phyloP scores from a whole-genome alignment of 139 green algal genomes.

The Nannochloris sp. region DNA sequence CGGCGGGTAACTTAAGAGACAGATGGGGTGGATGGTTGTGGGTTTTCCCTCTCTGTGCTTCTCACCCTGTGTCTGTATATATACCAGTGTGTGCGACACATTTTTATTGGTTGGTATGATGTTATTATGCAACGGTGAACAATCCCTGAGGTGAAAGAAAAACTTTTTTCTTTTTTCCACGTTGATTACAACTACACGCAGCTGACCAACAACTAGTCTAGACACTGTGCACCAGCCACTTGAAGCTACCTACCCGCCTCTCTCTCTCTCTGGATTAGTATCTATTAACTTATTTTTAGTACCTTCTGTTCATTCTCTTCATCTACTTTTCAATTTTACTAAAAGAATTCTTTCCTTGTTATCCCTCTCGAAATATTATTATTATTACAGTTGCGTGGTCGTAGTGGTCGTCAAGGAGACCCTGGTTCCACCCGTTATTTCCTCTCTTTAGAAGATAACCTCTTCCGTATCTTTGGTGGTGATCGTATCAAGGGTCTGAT shows the following conservation, averaged over 20 bases:
- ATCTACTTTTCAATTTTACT: background rate
- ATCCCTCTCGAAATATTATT: background rate
- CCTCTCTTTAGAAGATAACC: slow-evolving; percentile 87
- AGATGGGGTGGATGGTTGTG: background rate
- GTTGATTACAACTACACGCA: background rate
- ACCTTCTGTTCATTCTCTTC: slow-evolving; percentile 1
- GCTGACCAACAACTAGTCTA: background rate
- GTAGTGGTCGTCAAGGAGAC: slow-evolving; percentile 71
- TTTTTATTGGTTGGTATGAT: too few species aligned
- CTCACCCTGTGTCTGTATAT: too few species aligned
- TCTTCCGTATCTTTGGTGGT: slow-evolving; percentile 95
- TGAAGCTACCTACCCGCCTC: too few species aligned
- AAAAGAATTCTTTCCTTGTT: background rate
- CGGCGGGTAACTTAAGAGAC: background rate
- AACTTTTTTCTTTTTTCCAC: background rate
- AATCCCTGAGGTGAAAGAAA: slow-evolving; percentile 10
- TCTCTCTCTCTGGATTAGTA: too few species aligned
- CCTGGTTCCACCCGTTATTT: slow-evolving; percentile 91
- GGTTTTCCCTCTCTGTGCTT: too few species aligned
- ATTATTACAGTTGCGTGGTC: slow-evolving; percentile 27
- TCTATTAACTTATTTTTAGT: background rate
- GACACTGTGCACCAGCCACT: background rate
- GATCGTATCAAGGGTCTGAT: slow-evolving; percentile 94
- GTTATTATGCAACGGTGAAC: slow-evolving; percentile 6
- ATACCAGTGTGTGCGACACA: too few species aligned